Evolutionary conservation across 2,329 filamentous ascomycete species (phyloP).

Genomic region (Cercospora sojina): DNA sequence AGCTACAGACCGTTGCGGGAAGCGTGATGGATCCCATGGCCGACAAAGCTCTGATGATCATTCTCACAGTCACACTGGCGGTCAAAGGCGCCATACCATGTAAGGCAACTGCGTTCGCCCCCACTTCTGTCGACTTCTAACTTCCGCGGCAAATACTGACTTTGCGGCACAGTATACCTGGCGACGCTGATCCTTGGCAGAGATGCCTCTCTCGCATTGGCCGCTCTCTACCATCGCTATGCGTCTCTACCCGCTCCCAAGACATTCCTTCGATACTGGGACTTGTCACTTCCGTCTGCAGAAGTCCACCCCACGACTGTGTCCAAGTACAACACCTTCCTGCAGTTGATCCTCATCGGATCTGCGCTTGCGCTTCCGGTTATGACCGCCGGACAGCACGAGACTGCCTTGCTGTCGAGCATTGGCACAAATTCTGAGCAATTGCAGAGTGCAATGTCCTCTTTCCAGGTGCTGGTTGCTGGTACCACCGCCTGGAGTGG

Average conservation of each 20-base stretch:
- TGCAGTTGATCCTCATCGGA: slow-evolving; percentile 85
- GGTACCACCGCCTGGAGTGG: slow-evolving; percentile 92
- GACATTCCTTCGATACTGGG: slow-evolving; percentile 91
- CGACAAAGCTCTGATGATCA: slow-evolving; percentile 94
- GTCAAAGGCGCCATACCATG: slow-evolving; percentile 77
- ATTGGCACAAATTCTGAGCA: slow-evolving; percentile 26
- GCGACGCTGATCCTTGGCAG: slow-evolving; percentile 87
- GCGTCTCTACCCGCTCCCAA: slow-evolving; percentile 92
- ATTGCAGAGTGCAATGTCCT: slow-evolving; percentile 39
- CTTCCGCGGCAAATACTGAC: slow-evolving; percentile 17
- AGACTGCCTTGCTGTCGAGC: slow-evolving; percentile 27
- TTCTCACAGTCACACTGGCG: slow-evolving; percentile 81
- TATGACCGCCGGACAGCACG: slow-evolving; percentile 42
- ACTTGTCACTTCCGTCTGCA: slow-evolving; percentile 86
- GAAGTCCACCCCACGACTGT: slow-evolving; percentile 81
- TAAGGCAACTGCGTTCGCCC: slow-evolving; percentile 44
- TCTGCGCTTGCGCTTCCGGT: slow-evolving; percentile 79
- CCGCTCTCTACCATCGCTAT: slow-evolving; percentile 93
- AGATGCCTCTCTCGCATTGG: slow-evolving; percentile 76
- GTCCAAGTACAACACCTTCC: slow-evolving; percentile 86
- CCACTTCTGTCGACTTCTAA: slow-evolving; percentile 10
- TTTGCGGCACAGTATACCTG: slow-evolving; percentile 65
- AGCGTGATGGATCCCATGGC: slow-evolving; percentile 96
- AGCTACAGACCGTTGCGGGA: slow-evolving; percentile 88
- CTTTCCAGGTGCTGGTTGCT: slow-evolving; percentile 74